Evolutionary conservation across 768 basidiomycete genomes (phyloP).

Genomic region (Boletellus emodensis): DNA sequence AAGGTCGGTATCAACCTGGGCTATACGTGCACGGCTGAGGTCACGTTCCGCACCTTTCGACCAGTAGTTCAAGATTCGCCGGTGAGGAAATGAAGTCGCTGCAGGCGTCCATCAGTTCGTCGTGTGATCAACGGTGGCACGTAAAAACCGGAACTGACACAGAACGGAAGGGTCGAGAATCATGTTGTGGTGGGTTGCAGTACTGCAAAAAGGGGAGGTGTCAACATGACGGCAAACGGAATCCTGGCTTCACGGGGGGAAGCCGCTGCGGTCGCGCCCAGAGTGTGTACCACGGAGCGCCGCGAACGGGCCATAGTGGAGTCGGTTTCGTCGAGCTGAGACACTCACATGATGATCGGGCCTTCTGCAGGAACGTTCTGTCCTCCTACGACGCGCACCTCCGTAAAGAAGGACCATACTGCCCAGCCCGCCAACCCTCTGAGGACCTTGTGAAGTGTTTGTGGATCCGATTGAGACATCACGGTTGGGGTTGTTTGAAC

Average conservation of each 20-base stretch:
- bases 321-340: background rate
- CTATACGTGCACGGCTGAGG: conserved; percentile 8
- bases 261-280: background rate
- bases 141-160: conserved; percentile 47
- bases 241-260: background rate
- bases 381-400: conserved; percentile 79
- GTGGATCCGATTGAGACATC: conserved; percentile 34
- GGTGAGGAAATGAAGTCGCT: conserved; percentile 82
- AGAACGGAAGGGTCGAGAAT: conserved; percentile 83
- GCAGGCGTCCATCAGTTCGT: conserved; percentile 18
- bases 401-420: conserved; percentile 82
- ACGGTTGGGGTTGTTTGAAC: background rate
- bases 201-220: conserved; percentile 38
- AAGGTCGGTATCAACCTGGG: conserved; percentile 5
- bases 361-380: conserved; percentile 86
- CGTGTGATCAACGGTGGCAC: conserved; percentile 12
- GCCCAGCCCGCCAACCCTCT: conserved; percentile 69
- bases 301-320: conserved; percentile 2
- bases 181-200: conserved; percentile 93
- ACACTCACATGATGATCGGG: conserved; percentile 86
- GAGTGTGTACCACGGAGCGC: background rate
- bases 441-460: conserved; percentile 63
- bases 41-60: conserved; percentile 65
- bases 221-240: conserved; percentile 11
- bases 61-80: conserved; percentile 85